Evolutionary conservation across 148 eudicot genomes (phyloP).

Genomic region (Diospyros lotus): DNA sequence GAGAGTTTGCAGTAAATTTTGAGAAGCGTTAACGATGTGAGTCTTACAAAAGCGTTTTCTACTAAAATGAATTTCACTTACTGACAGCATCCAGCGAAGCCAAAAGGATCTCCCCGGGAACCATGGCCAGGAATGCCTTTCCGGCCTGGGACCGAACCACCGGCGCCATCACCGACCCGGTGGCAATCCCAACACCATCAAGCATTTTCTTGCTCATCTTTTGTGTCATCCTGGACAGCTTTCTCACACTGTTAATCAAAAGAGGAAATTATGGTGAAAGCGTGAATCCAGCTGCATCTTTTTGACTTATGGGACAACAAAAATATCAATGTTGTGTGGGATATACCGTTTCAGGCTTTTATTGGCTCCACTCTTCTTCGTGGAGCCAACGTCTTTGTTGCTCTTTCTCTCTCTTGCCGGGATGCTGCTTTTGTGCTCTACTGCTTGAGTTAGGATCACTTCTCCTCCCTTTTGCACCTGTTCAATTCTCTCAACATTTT

Average conservation of each 20-base stretch:
- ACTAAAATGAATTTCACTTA: conserved; percentile 26
- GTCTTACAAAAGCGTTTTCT: too few species aligned
- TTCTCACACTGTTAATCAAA: conserved; percentile 42
- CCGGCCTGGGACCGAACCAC: conserved; percentile 76
- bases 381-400: conserved; percentile 19
- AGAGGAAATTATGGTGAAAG: too few species aligned
- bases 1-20: neutral
- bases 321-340: neutral
- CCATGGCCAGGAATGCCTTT: conserved; percentile 61
- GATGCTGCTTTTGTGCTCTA: conserved; percentile 23
- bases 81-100: conserved; percentile 94
- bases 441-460: conserved; percentile 29
- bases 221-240: conserved; percentile 64
- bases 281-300: too few species aligned
- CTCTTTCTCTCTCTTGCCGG: conserved; percentile 18
- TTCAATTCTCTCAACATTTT: neutral
- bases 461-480: conserved; percentile 79
- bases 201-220: conserved; percentile 86
- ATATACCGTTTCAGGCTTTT: conserved; percentile 77
- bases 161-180: conserved; percentile 73
- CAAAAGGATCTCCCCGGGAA: conserved; percentile 83
- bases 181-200: conserved; percentile 67
- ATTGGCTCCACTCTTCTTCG: conserved; percentile 45
- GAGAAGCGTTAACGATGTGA: neutral
- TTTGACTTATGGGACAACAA: neutral